A percentile compares a stretch with the other conserved stretches of the same genome.
Evolutionary conservation across 1,284 basidiomycete species (phyloP).

Genomic region (Cryptococcus deneoformans): DNA sequence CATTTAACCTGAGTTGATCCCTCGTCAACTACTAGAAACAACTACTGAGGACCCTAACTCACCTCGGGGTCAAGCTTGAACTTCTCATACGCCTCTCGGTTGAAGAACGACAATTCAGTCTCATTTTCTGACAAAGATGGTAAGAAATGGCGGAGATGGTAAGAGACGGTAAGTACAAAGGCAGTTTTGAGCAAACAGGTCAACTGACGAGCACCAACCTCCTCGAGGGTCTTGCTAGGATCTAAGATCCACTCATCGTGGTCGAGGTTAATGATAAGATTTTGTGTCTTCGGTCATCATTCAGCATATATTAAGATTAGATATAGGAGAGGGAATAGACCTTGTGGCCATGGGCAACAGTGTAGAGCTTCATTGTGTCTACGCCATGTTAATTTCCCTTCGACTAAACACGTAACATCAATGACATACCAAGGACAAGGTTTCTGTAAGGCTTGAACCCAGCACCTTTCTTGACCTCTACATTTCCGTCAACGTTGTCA

Average conservation of each 20-base stretch:
- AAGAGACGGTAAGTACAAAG: neutral
- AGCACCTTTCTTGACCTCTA: constrained; percentile 67
- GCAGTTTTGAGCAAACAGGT: neutral
- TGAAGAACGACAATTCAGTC: constrained; percentile 89
- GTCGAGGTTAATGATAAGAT: constrained; percentile 93
- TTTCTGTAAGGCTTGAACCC: constrained; percentile 86
- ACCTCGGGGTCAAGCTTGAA: constrained; percentile 83
- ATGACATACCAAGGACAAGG: constrained; percentile 60
- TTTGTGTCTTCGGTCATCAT: constrained; percentile 66
- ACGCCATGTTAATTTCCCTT: neutral
- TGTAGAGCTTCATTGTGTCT: constrained; percentile 95
- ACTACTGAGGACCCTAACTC: neutral
- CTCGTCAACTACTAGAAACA: too few species aligned
- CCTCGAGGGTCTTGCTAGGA: constrained; percentile 61
- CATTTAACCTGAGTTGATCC: neutral
- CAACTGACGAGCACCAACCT: constrained; percentile 68
- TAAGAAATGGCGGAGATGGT: neutral
- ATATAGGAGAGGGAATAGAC: constrained; percentile 44
- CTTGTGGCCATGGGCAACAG: constrained; percentile 91
- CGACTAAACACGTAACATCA: neutral
- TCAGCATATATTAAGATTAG: too few species aligned
- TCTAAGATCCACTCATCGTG: constrained; percentile 89
- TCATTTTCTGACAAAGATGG: constrained; percentile 70
- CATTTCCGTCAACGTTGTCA: neutral
- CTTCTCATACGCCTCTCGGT: constrained; percentile 65